Evolutionary conservation across 169 alveolate species (phyloP), one percentile per base, ranked within the genome.

Genomic region (Cryptosporidium canis): DNA sequence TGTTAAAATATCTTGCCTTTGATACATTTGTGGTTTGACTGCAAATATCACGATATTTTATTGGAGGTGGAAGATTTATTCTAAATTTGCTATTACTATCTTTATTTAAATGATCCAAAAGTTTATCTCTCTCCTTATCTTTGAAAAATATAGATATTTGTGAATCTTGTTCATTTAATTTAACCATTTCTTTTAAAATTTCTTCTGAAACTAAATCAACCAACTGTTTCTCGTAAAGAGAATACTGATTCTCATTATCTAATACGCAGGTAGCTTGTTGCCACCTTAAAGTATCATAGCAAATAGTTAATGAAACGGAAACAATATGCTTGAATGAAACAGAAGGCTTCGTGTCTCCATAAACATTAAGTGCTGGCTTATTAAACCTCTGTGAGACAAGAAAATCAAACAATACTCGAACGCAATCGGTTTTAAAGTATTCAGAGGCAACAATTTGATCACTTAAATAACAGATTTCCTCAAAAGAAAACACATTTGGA

Each of bases 251-350:
- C 16, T 43, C 87, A 21, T 58, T 43, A 24, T 77, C 63, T 6
- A 56, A 11, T 16, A 14, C 11, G 35, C 87, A 77, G 43, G 71
- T 63, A 1, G 64, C 72, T 24, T 77, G 87, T 39, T 77, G 87
- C 87, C 87, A 77, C 47, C 87, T 77, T 35, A 77, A 48, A 18
- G 87, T 77, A 39, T 77, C 87, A 58, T 61, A 77, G 44, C 87
- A 77, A 58, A 77, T 44, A 37, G 64, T 24, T 35, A 56, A 37
- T 24, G 87, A 64, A 55, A 58, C 87, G 8, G 87, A 55, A 9
- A 61, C 47, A 21, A 77, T 56, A 39, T 77, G 87, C 37, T 58
- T 77, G 47, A 58, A 61, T 5, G 77, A 35, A 5, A 44, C 35
- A 18, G 87, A 77, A 31, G 67, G 67, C 14, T 70, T 55, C 11